phyloP scores from a whole-genome alignment of 805 yeast species.

The Nakazawaea molendinolei region DNA sequence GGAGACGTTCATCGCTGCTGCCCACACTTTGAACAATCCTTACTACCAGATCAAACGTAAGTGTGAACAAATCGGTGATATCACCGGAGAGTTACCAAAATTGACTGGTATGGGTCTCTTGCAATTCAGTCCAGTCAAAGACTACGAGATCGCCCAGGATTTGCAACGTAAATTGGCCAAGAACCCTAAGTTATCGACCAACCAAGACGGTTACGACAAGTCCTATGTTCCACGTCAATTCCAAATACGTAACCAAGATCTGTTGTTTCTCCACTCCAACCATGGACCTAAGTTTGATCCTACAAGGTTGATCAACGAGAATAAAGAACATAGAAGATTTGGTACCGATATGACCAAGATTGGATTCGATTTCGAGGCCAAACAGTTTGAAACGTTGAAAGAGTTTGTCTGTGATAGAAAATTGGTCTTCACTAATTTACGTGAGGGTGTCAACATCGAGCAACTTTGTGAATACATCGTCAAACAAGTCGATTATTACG shows the following conservation, averaged over 20 bases:
- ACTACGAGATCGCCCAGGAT: constrained; percentile 5
- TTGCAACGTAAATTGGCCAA: constrained; percentile 4
- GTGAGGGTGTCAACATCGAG: constrained; percentile 23
- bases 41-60: constrained; percentile 53
- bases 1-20: constrained; percentile 70
- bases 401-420: constrained; percentile 20
- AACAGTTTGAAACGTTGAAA: constrained; percentile 21
- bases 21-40: constrained; percentile 40
- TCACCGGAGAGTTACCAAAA: constrained; percentile 20
- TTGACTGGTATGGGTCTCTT: constrained; percentile 11
- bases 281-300: constrained; percentile 12
- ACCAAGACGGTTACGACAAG: constrained; percentile 10
- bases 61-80: constrained; percentile 43
- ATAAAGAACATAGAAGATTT: constrained; percentile 10
- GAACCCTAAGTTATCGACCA: constrained; percentile 10
- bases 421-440: constrained; percentile 9
- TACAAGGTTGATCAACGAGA: constrained; percentile 7
- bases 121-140: constrained; percentile 10
- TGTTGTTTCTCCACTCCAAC: constrained; percentile 11
- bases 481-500: constrained; percentile 35
- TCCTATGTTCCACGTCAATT: constrained; percentile 10
- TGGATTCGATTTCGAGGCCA: constrained; percentile 22
- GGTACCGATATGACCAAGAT: constrained; percentile 11
- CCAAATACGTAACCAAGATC: constrained; percentile 9
- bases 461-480: constrained; percentile 43